Evolutionary conservation across 179 eudicot genomes (phyloP).

Genomic region (Nepenthes alata): DNA sequence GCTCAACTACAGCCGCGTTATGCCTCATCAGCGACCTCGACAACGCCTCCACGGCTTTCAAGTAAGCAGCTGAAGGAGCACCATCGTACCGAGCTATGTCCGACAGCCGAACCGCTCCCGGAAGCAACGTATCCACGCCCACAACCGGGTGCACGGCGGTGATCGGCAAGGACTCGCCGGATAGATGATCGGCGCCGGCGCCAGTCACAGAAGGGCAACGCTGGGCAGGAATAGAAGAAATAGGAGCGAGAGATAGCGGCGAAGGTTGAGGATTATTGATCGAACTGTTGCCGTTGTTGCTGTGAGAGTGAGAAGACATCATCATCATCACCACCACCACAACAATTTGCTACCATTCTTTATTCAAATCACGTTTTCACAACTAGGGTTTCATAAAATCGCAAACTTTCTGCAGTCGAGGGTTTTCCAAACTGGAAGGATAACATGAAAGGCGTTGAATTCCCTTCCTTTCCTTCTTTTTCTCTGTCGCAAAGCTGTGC

Average conservation of each 20-base stretch:
- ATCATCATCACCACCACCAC: slow-evolving; percentile 12
- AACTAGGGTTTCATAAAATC: neutral
- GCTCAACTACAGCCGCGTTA: slow-evolving; percentile 63
- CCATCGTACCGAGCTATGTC: slow-evolving; percentile 60
- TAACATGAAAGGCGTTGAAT: neutral
- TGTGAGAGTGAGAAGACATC: slow-evolving; percentile 18
- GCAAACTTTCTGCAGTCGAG: neutral
- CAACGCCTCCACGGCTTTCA: slow-evolving; percentile 56
- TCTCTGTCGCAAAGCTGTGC: too few species aligned
- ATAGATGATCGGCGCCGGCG: slow-evolving; percentile 10
- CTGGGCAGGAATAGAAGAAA: slow-evolving; percentile 11
- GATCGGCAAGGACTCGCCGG: slow-evolving; percentile 10
- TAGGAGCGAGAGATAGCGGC: slow-evolving; percentile 17
- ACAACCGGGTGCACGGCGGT: slow-evolving; percentile 12
- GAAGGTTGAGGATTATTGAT: slow-evolving; percentile 4
- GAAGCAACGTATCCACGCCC: slow-evolving; percentile 4
- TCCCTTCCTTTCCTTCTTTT: neutral
- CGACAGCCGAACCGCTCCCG: slow-evolving; percentile 38
- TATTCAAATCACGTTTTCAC: neutral
- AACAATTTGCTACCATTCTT: slow-evolving; percentile 11
- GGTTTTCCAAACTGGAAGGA: neutral
- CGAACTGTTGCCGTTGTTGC: slow-evolving; percentile 11
- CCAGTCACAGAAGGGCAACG: slow-evolving; percentile 1
- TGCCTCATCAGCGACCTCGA: slow-evolving; percentile 55
- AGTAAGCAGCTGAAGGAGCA: slow-evolving; percentile 33